A percentile compares a stretch with the other conserved stretches of the same genome.
phyloP scores from a whole-genome alignment of 2,329 filamentous ascomycete genomes.

The Eurotiales sp. region DNA sequence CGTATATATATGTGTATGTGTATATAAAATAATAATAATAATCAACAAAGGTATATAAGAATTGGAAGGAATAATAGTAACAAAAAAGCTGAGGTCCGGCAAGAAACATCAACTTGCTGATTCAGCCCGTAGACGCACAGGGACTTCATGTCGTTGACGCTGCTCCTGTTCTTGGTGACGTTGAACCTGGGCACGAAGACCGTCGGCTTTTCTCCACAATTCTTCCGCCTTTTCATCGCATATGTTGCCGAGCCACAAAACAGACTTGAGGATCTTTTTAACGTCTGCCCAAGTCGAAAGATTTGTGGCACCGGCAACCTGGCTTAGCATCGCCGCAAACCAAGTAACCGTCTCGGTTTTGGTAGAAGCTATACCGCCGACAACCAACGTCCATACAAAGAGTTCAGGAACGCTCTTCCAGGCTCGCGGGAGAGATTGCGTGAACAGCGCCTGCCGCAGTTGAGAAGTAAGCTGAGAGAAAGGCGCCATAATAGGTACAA shows the following conservation, averaged over 20 bases:
- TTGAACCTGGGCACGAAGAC: slow-evolving; percentile 10
- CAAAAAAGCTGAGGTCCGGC: no score
- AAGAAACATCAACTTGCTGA: slow-evolving; percentile 8
- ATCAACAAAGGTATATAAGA: background rate
- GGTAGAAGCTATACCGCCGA: slow-evolving; percentile 21
- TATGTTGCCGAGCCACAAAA: slow-evolving; percentile 21
- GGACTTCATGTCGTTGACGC: slow-evolving; percentile 2
- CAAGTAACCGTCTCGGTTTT: slow-evolving; percentile 19
- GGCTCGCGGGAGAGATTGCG: slow-evolving; percentile 13
- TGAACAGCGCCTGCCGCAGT: slow-evolving; percentile 16
- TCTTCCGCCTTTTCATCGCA: slow-evolving; percentile 22
- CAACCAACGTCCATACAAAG: slow-evolving; percentile 20
- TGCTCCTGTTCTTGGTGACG: slow-evolving; percentile 9
- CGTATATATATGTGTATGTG: background rate
- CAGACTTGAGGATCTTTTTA: slow-evolving; percentile 18
- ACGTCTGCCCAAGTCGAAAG: slow-evolving; percentile 19
- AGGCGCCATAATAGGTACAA: slow-evolving; percentile 21
- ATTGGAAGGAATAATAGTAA: background rate
- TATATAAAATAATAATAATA: no score
- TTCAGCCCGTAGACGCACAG: slow-evolving; percentile 1
- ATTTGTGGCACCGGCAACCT: slow-evolving; percentile 16
- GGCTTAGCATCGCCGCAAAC: slow-evolving; percentile 18
- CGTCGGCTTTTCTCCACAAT: slow-evolving; percentile 17
- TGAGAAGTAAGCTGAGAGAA: slow-evolving; percentile 19
- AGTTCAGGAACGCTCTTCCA: slow-evolving; percentile 18